These are phyloP conservation scores for Beauveria pseudobassiana DNA, from an alignment of 2,329 filamentous ascomycete species.

Conservation along the genomic window DNA sequence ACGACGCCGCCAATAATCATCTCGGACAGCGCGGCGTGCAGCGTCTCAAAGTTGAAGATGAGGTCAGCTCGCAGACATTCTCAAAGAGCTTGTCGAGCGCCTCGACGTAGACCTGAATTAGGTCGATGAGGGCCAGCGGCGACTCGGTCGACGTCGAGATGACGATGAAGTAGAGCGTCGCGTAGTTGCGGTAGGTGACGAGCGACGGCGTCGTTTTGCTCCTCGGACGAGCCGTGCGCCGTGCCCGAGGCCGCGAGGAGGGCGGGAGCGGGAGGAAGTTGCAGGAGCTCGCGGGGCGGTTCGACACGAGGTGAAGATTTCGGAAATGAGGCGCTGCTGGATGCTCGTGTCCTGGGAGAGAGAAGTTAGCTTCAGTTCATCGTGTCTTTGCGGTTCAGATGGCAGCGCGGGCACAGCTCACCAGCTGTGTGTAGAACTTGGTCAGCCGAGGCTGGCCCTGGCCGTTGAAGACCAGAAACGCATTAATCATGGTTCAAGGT, in stretches of 20 bases:
- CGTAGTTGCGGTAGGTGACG: constrained; percentile 96
- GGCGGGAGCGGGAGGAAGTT: constrained; percentile 86
- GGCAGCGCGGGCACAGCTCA: constrained; percentile 28
- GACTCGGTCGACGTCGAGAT: constrained; percentile 96
- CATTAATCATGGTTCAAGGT: constrained; percentile 78
- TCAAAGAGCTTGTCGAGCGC: constrained; percentile 91
- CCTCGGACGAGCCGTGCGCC: constrained; percentile 56
- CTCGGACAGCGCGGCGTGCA: constrained; percentile 84
- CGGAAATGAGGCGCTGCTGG: constrained; percentile 90
- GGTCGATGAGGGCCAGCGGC: constrained; percentile 85
- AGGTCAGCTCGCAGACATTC: constrained; percentile 96
- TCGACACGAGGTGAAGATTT: constrained; percentile 96
- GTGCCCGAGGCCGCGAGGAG: constrained; percentile 57
- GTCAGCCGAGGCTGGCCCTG: constrained; percentile 92
- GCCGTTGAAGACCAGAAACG: constrained; percentile 97
- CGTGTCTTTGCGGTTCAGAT: not conserved
- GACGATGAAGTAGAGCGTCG: constrained; percentile 96
- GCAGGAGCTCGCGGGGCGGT: constrained; percentile 84
- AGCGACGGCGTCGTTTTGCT: constrained; percentile 83
- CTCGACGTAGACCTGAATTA: constrained; percentile 98
- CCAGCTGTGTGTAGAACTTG: constrained; percentile 97
- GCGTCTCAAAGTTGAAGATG: constrained; percentile 97
- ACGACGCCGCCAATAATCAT: constrained; percentile 96
- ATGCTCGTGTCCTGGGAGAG: constrained; percentile 78
- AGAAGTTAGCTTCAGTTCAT: not conserved